phyloP scores from a whole-genome alignment of 345 rosid genomes.

The Hibiscus tridactylites region DNA sequence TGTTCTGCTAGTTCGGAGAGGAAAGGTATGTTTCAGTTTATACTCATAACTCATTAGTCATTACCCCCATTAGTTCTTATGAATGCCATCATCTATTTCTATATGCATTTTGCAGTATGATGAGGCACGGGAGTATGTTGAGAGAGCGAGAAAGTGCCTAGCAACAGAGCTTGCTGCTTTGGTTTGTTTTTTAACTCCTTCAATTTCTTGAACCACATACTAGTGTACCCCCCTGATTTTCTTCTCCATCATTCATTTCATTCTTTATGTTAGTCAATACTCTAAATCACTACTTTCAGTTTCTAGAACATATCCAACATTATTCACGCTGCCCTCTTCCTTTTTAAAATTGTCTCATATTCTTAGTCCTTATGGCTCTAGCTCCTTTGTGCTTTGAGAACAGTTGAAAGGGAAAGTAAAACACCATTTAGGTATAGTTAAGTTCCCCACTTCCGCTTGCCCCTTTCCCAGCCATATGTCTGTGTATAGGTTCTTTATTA shows the following conservation, averaged over 20 bases:
- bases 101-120: conserved; percentile 48
- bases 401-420: neutral
- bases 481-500: neutral
- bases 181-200: conserved; percentile 40
- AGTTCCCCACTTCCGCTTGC: neutral
- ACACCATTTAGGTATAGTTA: neutral
- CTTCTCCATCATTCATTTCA: neutral
- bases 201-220: neutral
- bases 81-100: neutral
- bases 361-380: too few species aligned
- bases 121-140: conserved; percentile 90
- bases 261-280: neutral
- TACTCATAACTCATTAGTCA: neutral
- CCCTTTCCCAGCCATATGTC: neutral
- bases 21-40: conserved; percentile 41
- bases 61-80: neutral
- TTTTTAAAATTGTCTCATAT: neutral
- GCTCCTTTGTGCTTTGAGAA: neutral
- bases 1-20: conserved; percentile 72
- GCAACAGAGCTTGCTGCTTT: conserved; percentile 99
- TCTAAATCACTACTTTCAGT: neutral
- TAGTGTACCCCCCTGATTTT: neutral
- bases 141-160: conserved; percentile 90
- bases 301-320: neutral
- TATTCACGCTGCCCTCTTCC: neutral